Evolutionary conservation across 345 rosid genomes (phyloP).

Genomic region (Hypericum perforatum): DNA sequence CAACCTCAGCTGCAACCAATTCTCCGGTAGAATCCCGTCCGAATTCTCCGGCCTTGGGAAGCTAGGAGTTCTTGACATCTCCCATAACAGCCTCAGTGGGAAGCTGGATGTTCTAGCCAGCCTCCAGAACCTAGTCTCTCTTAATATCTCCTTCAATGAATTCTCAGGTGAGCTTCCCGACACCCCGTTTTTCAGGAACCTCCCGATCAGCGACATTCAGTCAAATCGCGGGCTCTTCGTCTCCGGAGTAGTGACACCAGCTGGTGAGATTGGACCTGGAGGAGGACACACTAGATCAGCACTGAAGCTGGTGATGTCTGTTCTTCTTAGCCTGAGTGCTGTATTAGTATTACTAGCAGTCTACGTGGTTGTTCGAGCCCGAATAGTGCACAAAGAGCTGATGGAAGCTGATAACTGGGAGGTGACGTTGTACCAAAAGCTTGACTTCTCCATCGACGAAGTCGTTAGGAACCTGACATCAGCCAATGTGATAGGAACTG

Average conservation of each 20-base stretch:
- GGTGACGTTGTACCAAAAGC: slow-evolving; percentile 73
- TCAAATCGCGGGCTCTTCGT: slow-evolving; percentile 62
- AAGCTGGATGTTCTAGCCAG: slow-evolving; percentile 47
- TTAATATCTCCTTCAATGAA: slow-evolving; percentile 83
- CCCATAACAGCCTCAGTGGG: slow-evolving; percentile 68
- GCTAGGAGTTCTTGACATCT: slow-evolving; percentile 67
- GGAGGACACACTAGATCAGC: slow-evolving; percentile 35
- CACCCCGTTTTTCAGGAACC: slow-evolving; percentile 65
- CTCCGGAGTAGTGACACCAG: slow-evolving; percentile 29
- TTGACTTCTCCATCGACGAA: slow-evolving; percentile 69
- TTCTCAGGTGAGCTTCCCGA: slow-evolving; percentile 81
- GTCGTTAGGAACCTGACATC: slow-evolving; percentile 52
- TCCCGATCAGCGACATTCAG: slow-evolving; percentile 65
- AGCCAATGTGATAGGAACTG: slow-evolving; percentile 82
- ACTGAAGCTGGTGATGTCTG: slow-evolving; percentile 42
- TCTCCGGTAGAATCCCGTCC: slow-evolving; percentile 62
- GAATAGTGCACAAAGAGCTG: slow-evolving; percentile 22
- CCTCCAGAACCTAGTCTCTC: slow-evolving; percentile 78
- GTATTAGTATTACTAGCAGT: slow-evolving; percentile 48
- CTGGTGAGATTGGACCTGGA: slow-evolving; percentile 21
- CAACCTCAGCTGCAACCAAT: slow-evolving; percentile 70
- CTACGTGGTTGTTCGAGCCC: slow-evolving; percentile 44
- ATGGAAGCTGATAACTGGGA: slow-evolving; percentile 52
- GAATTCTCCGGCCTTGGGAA: slow-evolving; percentile 60
- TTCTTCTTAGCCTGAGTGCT: slow-evolving; percentile 58